A percentile compares a stretch with the other conserved stretches of the same genome.
Evolutionary conservation across 352 stramenopile species (phyloP).

Genomic region (Phytophthora foliorum): DNA sequence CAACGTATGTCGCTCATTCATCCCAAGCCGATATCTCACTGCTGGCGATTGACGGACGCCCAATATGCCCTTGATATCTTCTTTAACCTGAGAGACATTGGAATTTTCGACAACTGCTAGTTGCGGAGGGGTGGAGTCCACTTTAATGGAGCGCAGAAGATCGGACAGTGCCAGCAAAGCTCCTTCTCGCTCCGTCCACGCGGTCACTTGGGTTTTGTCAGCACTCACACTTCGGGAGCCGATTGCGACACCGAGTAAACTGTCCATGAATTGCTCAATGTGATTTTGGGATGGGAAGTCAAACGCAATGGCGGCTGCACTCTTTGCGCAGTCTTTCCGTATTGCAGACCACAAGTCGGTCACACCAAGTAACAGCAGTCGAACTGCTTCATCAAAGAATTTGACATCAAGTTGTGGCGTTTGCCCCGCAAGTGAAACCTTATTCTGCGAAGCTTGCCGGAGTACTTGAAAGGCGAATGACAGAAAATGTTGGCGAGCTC

Average conservation of each 20-base stretch:
- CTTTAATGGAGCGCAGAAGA: slow-evolving; percentile 47
- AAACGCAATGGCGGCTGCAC: slow-evolving; percentile 34
- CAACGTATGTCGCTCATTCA: slow-evolving; percentile 13
- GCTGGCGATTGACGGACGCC: not conserved
- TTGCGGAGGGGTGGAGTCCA: slow-evolving; percentile 1
- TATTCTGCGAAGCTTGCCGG: not conserved
- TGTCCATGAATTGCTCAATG: slow-evolving; percentile 55
- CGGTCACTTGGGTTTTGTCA: slow-evolving; percentile 34
- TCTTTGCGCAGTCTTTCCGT: slow-evolving; percentile 56
- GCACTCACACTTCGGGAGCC: slow-evolving; percentile 34
- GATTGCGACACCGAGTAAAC: slow-evolving; percentile 48
- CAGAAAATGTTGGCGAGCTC: slow-evolving; percentile 48
- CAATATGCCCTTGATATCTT: slow-evolving; percentile 41
- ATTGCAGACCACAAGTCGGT: slow-evolving; percentile 81
- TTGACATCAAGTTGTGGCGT: slow-evolving; percentile 19
- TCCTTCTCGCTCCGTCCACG: slow-evolving; percentile 61
- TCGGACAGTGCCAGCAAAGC: slow-evolving; percentile 50
- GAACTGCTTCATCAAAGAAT: slow-evolving; percentile 35
- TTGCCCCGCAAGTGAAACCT: slow-evolving; percentile 2
- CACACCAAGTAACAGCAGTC: slow-evolving; percentile 55
- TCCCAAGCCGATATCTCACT: slow-evolving; percentile 44
- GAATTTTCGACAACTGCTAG: slow-evolving; percentile 11
- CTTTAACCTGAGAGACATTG: slow-evolving; percentile 36
- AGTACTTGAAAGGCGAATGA: slow-evolving; percentile 45
- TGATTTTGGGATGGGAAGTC: slow-evolving; percentile 35